Base-by-base conservation (phyloP, 106 monocot species). In the Hemerocallis citrina region DNA sequence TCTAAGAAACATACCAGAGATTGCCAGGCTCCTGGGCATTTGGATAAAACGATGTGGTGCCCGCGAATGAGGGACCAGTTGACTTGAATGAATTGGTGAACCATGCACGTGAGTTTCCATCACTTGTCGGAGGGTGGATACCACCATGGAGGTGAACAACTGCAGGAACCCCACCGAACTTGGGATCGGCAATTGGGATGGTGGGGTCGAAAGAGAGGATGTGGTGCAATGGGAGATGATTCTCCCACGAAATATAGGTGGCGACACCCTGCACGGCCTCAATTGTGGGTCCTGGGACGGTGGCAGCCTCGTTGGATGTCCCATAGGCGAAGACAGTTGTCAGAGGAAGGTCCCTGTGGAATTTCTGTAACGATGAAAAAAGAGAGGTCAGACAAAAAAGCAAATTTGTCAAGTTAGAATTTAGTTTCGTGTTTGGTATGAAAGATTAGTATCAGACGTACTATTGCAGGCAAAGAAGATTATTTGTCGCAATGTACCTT, bases 231-330 rank as follows among this genome's bases (percentile, higher is more conserved):
- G 91, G 86, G 43, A 92, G 83, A 66, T 86, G 71, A 69, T 92
- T 92, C 19, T 59, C 30, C 91, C 91, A 92, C 10, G 79, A 80
- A 11, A 92, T 40, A 50, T 65, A 20, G 52, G 86, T 82, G 22
- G 78, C 52, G 19, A 80, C 61, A 2, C 75, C 83, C 16, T 66
- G 59, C 3, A 79, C 20, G 7, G 86, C 77, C 66, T 86, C 83
- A 65, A 92, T 92, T 16, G 82, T 80, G 16, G 91, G 86, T 12
- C 91, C 91, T 8, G 91, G 91, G 16, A 86, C 71, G 6, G 86
- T 92, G 14, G 91, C 91, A 0, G 72, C 29, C 5, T 52, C 58
- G 17, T 45, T 67, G 40, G 64, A 69, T 4, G 42, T 48, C 21
- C 84, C 89, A 62, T 68, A 89, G 67, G 68, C 89, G 41, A 80